phyloP scores from a whole-genome alignment of 2,329 filamentous ascomycete species.

The Thermoascus crustaceus region DNA sequence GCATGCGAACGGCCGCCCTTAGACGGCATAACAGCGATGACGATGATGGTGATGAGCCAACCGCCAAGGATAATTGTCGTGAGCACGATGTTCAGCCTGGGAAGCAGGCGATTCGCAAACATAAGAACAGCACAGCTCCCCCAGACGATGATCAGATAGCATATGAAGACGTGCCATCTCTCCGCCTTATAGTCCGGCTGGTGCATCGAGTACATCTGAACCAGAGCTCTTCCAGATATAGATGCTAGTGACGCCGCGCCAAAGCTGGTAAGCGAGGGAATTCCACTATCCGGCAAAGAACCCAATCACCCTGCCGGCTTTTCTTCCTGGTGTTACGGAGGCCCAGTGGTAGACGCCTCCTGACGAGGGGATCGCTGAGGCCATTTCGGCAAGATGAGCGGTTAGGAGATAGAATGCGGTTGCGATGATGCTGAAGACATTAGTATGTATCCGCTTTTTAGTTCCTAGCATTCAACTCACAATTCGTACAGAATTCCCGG shows the following conservation, averaged over 20 bases:
- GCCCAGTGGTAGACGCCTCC: slow-evolving; percentile 48
- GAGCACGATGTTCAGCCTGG: slow-evolving; percentile 41
- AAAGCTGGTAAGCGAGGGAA: slow-evolving; percentile 51
- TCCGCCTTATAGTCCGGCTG: slow-evolving; percentile 24
- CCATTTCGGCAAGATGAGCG: too few relatives aligned
- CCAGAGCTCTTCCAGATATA: slow-evolving; percentile 44
- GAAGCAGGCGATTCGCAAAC: slow-evolving; percentile 40
- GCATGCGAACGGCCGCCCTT: slow-evolving; percentile 36
- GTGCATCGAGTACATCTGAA: slow-evolving; percentile 43
- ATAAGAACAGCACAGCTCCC: slow-evolving; percentile 39
- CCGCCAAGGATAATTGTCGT: slow-evolving; percentile 44
- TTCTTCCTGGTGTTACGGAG: slow-evolving; percentile 39
- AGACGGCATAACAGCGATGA: slow-evolving; percentile 41
- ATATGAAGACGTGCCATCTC: slow-evolving; percentile 37
- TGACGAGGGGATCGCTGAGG: slow-evolving; percentile 44
- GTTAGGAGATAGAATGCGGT: too few relatives aligned
- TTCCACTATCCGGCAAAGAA: slow-evolving; percentile 30
- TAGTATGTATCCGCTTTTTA: too few relatives aligned
- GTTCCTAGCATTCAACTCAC: too few relatives aligned
- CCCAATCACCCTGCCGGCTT: slow-evolving; percentile 32
- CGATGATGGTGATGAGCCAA: slow-evolving; percentile 39
- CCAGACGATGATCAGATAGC: slow-evolving; percentile 43
- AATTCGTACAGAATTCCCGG: too few relatives aligned
- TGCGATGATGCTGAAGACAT: too few relatives aligned
- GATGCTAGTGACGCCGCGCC: slow-evolving; percentile 43